Evolutionary conservation across 257 asterid genomes (phyloP), one percentile per base, ranked within the genome.

Genomic region (Nicotiana undulata): DNA sequence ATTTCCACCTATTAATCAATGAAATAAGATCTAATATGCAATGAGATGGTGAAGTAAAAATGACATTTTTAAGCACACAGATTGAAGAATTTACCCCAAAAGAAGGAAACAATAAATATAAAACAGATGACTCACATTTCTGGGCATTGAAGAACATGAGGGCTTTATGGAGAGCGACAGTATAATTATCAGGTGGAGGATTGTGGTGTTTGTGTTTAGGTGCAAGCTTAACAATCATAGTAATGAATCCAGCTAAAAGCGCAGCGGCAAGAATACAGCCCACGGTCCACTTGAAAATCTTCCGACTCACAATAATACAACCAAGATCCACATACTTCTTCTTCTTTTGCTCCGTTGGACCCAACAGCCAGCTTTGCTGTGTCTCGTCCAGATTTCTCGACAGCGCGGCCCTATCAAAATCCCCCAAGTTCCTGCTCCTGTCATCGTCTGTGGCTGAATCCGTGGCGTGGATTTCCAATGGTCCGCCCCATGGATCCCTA

Each of bases 391-490:
- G 87, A 58, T 90, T 91, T 81, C 99, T 89, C 4, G 99, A 95
- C 85, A 95, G 85, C 61, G 99, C 98, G 79, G 98, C 99, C 88
- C 92, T 83, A 85, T 95, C 99, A 83, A 88, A 91, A 78, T 93
- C 98, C 77, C 90, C 93, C 79, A 95, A 72, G 75, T 95, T 95
- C 85, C 99, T 72, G 79, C 99, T 95, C 87, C 98, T 86, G 56
- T 95, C 99, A 77, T 95, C 99, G 82, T 95, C 99, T 52, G 98
- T 96, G 77, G 99, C 97, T 29, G 99, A 96, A 60, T 95, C 99
- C 2, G 94, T 92, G 16, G 97, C 97, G 76, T 85, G n/a, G 76
- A 95, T 95, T 87, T 95, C 99, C 85, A 95, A 86, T 24, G 99
- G 92, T 63, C 99, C 99, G 1, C 99, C 99, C 99, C 99, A 95